Percentiles rank a stretch among this genome's conserved stretches.
Conservation (phyloP, 257 asterid genomes). For the Eustoma russellianum region DNA sequence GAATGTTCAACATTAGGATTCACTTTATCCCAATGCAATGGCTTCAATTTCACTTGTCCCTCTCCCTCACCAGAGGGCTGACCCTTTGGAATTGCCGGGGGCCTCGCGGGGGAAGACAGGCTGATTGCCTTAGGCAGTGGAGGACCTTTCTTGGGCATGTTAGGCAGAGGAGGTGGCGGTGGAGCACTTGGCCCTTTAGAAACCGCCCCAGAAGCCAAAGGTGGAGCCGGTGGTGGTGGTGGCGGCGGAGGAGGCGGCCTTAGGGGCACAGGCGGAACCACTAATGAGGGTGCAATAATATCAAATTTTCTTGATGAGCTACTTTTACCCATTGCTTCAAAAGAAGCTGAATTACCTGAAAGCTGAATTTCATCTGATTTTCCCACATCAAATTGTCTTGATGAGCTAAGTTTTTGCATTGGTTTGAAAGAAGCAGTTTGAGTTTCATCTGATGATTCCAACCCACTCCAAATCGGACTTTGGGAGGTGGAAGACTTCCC, state of each 20-base stretch:
- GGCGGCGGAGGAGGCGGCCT: constrained; percentile 15
- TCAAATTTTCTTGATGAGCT: constrained; percentile 17
- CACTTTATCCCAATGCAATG: constrained; percentile 93
- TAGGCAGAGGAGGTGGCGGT: constrained; percentile 45
- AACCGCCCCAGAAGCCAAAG: constrained; percentile 13
- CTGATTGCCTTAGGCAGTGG: constrained; percentile 26
- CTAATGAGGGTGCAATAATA: constrained; percentile 11
- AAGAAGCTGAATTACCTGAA: constrained; percentile 1
- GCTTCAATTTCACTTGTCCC: constrained; percentile 61
- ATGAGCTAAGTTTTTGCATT: constrained; percentile 23
- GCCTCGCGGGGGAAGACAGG: constrained; percentile 16
- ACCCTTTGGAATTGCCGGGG: constrained; percentile 26
- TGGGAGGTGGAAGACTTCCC: constrained; percentile 76
- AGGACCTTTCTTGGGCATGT: constrained; percentile 9
- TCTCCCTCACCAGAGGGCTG: constrained; percentile 25
- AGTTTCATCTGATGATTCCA: constrained; percentile 2
- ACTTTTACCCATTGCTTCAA: constrained; percentile 25
- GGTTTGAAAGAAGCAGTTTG: constrained; percentile 20
- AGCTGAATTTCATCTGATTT: constrained; percentile 6
- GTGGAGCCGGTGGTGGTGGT: constrained; percentile 9
- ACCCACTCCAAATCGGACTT: constrained; percentile 40
- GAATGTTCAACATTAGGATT: constrained; percentile 71
- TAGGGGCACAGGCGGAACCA: neutral
- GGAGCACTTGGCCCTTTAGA: constrained; percentile 18
- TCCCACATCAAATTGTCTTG: constrained; percentile 1